These are phyloP conservation scores for Curvularia eragrostidis DNA, from an alignment of 2,329 filamentous ascomycete species.

Conservation along the genomic window DNA sequence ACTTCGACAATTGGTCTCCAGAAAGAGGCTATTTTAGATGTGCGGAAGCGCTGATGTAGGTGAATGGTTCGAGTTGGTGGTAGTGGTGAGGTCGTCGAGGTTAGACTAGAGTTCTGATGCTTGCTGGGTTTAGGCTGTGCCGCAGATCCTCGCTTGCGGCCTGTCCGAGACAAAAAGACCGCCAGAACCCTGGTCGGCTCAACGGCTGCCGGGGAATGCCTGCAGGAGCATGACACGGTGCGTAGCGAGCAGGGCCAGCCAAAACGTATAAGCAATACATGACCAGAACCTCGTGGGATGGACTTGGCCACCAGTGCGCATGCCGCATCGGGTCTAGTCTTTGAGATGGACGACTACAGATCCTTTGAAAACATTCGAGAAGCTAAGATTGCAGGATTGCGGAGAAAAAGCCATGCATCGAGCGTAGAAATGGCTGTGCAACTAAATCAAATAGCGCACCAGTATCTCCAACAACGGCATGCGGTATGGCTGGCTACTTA, in stretches of 20 bases:
- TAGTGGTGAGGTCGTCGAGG: conserved; percentile 34
- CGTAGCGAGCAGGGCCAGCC: conserved; percentile 15
- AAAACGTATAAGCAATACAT: conserved; percentile 18
- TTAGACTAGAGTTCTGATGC: conserved; percentile 39
- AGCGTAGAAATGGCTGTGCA: background rate
- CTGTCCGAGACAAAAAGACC: conserved; percentile 33
- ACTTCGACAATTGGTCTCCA: conserved; percentile 26
- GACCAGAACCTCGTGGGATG: conserved; percentile 7
- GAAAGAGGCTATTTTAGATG: conserved; percentile 20
- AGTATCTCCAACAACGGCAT: background rate
- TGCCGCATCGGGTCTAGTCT: background rate
- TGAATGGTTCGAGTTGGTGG: conserved; percentile 18
- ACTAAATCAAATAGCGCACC: background rate
- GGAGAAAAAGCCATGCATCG: background rate
- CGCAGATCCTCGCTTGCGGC: conserved; percentile 40
- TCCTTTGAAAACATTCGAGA: conserved; percentile 7
- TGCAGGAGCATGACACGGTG: conserved; percentile 24
- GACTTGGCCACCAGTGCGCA: background rate
- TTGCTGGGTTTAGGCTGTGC: conserved; percentile 37
- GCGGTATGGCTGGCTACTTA: background rate
- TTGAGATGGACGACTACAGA: background rate
- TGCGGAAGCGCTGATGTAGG: conserved; percentile 24
- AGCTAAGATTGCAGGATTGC: conserved; percentile 11
- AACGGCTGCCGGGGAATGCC: conserved; percentile 17
- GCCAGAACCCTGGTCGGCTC: conserved; percentile 32